Percentiles rank a stretch among this genome's conserved stretches.
These are phyloP conservation scores for Aspergillus texensis DNA, from an alignment of 2,329 filamentous ascomycete genomes.

Conservation along the genomic window DNA sequence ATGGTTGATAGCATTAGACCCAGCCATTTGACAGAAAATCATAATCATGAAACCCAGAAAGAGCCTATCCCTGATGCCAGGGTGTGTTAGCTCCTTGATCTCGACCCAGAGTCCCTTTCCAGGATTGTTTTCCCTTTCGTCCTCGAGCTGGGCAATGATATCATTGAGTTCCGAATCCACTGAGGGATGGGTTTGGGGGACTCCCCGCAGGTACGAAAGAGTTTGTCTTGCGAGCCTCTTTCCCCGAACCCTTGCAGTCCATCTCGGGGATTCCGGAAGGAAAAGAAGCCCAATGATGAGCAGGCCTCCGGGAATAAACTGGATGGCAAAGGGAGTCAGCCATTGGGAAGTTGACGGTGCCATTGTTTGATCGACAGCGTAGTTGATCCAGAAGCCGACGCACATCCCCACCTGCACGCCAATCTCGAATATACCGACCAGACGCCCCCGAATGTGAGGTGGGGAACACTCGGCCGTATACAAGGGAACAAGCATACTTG, in stretches of 20 bases:
- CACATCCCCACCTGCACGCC: constrained; percentile 51
- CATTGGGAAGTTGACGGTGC: constrained; percentile 52
- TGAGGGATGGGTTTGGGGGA: constrained; percentile 54
- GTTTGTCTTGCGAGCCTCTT: constrained; percentile 62
- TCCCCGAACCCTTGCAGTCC: constrained; percentile 65
- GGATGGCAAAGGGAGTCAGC: constrained; percentile 63
- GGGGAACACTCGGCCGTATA: constrained; percentile 44
- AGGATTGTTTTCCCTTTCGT: not conserved
- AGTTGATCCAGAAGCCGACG: constrained; percentile 54
- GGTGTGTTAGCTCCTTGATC: not conserved
- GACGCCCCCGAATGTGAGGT: constrained; percentile 57
- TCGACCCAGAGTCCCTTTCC: not conserved
- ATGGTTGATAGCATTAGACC: constrained; percentile 62
- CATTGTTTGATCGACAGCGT: constrained; percentile 43
- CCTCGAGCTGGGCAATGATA: constrained; percentile 5
- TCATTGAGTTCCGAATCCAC: constrained; percentile 37
- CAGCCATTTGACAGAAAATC: constrained; percentile 22
- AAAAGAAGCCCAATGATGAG: constrained; percentile 61
- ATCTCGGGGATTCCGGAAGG: constrained; percentile 66
- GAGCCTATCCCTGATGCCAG: not conserved
- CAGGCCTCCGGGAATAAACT: constrained; percentile 62
- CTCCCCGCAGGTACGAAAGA: constrained; percentile 56
- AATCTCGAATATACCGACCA: constrained; percentile 62
- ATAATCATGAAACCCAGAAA: constrained; percentile 12
- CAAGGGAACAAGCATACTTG: constrained; percentile 12